Evolutionary conservation across 78 protist genomes (phyloP).

Genomic region (Creolimax fragrantissima): DNA sequence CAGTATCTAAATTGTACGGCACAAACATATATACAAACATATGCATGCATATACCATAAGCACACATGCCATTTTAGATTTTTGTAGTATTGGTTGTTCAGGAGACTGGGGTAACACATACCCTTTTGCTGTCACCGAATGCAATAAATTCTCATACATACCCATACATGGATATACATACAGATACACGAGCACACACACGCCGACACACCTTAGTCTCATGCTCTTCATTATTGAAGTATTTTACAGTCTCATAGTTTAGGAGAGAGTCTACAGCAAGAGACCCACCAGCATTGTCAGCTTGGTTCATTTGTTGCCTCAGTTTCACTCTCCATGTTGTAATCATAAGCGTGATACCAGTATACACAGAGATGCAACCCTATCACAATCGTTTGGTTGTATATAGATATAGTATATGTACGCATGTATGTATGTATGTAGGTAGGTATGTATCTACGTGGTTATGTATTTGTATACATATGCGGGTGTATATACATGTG

Average conservation of each 20-base stretch:
- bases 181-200: background rate
- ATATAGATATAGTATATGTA: background rate
- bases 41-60: background rate
- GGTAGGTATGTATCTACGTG: background rate
- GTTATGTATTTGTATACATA: background rate
- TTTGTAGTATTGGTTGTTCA: too few relatives aligned
- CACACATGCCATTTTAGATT: background rate
- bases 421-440: background rate
- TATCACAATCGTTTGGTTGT: background rate
- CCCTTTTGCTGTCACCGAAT: too few relatives aligned
- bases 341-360: constrained; percentile 63
- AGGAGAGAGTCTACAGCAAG: constrained; percentile 53
- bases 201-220: constrained; percentile 26
- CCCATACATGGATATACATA: background rate
- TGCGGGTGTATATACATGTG: too few relatives aligned
- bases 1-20: too few relatives aligned
- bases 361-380: constrained; percentile 41
- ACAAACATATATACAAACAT: background rate
- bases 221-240: constrained; percentile 57
- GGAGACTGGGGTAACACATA: too few relatives aligned
- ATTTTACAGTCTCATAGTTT: constrained; percentile 71
- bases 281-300: constrained; percentile 31
- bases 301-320: constrained; percentile 49
- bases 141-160: background rate
- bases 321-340: constrained; percentile 61